Conservation (phyloP, 352 stramenopile species). For the Phytophthora hybrid region DNA sequence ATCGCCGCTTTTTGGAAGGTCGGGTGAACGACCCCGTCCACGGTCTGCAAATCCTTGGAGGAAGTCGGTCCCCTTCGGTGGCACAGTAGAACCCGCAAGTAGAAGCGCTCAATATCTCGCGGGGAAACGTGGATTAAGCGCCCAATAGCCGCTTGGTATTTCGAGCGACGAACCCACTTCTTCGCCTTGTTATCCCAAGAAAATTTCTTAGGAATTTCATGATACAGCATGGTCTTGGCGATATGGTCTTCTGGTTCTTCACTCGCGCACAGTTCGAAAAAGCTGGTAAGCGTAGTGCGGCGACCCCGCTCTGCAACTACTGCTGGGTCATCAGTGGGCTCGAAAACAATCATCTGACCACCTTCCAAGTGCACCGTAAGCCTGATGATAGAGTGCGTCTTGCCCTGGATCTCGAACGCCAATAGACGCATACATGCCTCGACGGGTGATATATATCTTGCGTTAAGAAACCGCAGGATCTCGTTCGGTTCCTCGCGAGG, state of each 20-base stretch:
- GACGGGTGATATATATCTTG: background rate
- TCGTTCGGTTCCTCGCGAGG: background rate
- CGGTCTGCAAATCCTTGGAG: no score
- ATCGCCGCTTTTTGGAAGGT: no score
- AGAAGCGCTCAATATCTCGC: no score
- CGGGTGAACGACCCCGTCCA: no score
- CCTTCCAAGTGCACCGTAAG: slow-evolving; percentile 15
- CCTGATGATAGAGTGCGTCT: slow-evolving; percentile 17
- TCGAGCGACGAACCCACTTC: slow-evolving; percentile 24
- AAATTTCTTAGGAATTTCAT: slow-evolving; percentile 27
- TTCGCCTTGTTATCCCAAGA: background rate
- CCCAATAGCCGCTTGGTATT: slow-evolving; percentile 13
- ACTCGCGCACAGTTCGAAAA: slow-evolving; percentile 22
- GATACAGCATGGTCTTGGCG: slow-evolving; percentile 20
- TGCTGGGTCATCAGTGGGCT: background rate
- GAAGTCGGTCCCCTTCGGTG: no score
- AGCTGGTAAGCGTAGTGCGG: background rate
- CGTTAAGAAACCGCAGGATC: background rate
- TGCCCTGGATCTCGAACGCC: background rate
- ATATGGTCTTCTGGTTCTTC: slow-evolving; percentile 13
- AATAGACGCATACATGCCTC: background rate
- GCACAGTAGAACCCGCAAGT: no score
- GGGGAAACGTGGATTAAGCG: background rate
- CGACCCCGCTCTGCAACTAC: background rate
- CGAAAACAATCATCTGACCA: background rate